phyloP scores from a whole-genome alignment of 768 basidiomycete genomes.

The Naganishia friedmannii region DNA sequence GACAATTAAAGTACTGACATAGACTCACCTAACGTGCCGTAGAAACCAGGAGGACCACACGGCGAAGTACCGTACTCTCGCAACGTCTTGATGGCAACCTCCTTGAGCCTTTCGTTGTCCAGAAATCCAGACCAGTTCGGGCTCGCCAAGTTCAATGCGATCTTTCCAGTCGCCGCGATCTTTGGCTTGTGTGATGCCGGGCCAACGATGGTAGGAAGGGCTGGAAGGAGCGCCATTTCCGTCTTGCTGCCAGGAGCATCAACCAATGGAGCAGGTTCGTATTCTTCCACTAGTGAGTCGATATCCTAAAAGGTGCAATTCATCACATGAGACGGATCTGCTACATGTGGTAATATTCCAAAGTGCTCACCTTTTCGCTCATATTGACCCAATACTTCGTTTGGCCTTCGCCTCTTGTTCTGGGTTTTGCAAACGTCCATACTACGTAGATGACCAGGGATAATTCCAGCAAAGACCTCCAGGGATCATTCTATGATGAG shows the following conservation, averaged over 20 bases:
- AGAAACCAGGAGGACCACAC: slow-evolving; percentile 95
- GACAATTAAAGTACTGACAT: background rate
- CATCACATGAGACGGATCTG: background rate
- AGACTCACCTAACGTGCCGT: slow-evolving; percentile 82
- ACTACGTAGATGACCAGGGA: slow-evolving; percentile 84
- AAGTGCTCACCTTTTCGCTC: slow-evolving; percentile 69
- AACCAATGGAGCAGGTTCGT: slow-evolving; percentile 80
- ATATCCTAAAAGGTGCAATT: slow-evolving; percentile 66
- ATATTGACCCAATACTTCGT: slow-evolving; percentile 88
- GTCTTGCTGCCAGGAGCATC: slow-evolving; percentile 59
- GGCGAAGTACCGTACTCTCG: slow-evolving; percentile 87
- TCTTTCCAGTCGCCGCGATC: slow-evolving; percentile 55
- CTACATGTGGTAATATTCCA: background rate
- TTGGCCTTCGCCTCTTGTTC: slow-evolving; percentile 78
- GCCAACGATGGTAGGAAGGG: slow-evolving; percentile 74
- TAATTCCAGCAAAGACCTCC: slow-evolving; percentile 81
- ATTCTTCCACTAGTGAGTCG: slow-evolving; percentile 92
- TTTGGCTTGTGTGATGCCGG: slow-evolving; percentile 79
- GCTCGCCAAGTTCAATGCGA: slow-evolving; percentile 73
- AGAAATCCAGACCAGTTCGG: slow-evolving; percentile 89
- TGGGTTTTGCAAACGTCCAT: slow-evolving; percentile 79
- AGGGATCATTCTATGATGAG: slow-evolving; percentile 76
- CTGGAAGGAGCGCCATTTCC: slow-evolving; percentile 68
- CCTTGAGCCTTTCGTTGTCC: slow-evolving; percentile 81
- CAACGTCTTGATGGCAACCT: slow-evolving; percentile 76